Percentiles rank a stretch among this genome's conserved stretches.
These are phyloP conservation scores for Anthoceros angustus DNA, from an alignment of 225 moss, liverwort and hornwort genomes.

Conservation along the genomic window DNA sequence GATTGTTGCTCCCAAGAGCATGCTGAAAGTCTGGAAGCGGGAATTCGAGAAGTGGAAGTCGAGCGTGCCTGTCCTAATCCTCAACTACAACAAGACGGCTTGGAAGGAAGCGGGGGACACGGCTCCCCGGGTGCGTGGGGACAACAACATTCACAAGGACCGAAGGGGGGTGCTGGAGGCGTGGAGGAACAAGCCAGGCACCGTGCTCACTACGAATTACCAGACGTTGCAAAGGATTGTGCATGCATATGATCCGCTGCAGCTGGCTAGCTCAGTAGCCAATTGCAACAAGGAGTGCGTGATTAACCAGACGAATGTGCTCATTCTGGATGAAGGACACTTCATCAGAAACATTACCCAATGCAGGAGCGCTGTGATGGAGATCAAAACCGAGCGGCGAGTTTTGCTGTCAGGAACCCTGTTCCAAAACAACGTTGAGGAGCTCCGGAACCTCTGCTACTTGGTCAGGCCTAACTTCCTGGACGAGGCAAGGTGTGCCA, in stretches of 20 bases:
- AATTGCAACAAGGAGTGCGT: conserved; percentile 19
- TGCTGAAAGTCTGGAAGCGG: conserved; percentile 84
- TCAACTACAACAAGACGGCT: conserved; percentile 35
- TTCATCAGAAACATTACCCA: conserved; percentile 59
- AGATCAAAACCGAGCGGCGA: conserved; percentile 55
- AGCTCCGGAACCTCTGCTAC: conserved; percentile 77
- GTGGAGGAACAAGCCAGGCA: no score
- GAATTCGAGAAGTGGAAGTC: conserved; percentile 81
- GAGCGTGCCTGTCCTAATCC: conserved; percentile 46
- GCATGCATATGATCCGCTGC: conserved; percentile 7
- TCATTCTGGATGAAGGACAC: conserved; percentile 76
- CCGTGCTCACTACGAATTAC: conserved; percentile 11
- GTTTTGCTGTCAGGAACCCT: conserved; percentile 85
- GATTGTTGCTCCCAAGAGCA: conserved; percentile 90
- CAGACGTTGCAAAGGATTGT: conserved; percentile 19
- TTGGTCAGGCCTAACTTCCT: conserved; percentile 73
- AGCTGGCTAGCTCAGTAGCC: conserved; percentile 12
- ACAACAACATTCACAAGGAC: conserved; percentile 24
- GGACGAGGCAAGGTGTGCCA: not conserved
- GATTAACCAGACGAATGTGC: conserved; percentile 21
- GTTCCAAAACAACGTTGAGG: conserved; percentile 97
- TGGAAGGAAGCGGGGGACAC: conserved; percentile 24
- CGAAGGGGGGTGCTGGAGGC: conserved; percentile 7
- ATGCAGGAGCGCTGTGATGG: conserved; percentile 49
- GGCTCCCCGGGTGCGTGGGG: conserved; percentile 35